These are phyloP conservation scores for Boletus sp. DNA, from an alignment of 1,284 basidiomycete species.

Conservation along the genomic window DNA sequence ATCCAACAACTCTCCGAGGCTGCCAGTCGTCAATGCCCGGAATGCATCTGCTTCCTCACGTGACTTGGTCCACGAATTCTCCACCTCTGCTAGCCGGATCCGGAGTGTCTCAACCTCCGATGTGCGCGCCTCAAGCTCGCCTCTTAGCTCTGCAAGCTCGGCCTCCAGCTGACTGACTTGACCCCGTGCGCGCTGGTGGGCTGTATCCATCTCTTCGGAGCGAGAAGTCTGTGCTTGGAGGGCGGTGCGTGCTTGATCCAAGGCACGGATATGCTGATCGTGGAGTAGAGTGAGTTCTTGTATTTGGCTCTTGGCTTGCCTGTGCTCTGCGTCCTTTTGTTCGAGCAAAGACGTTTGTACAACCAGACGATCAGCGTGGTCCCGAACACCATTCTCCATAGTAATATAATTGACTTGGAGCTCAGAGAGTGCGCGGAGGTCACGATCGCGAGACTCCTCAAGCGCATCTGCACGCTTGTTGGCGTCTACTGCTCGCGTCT, in stretches of 20 bases:
- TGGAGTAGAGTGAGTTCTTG: conserved; percentile 66
- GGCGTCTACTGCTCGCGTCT: conserved; percentile 79
- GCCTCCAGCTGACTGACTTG: conserved; percentile 66
- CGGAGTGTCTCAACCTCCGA: conserved; percentile 71
- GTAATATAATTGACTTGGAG: conserved; percentile 64
- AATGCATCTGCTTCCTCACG: conserved; percentile 88
- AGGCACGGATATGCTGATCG: conserved; percentile 80
- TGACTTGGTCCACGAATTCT: conserved; percentile 84
- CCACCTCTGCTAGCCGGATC: conserved; percentile 65
- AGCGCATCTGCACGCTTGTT: conserved; percentile 76
- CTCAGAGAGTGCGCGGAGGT: conserved; percentile 66
- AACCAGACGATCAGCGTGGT: conserved; percentile 75
- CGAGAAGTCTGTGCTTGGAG: conserved; percentile 73
- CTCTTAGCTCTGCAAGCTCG: conserved; percentile 73
- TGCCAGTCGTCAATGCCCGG: conserved; percentile 77
- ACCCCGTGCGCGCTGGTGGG: conserved; percentile 66
- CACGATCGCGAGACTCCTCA: conserved; percentile 76
- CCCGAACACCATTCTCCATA: conserved; percentile 70
- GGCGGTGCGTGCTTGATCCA: conserved; percentile 82
- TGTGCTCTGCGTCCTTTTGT: conserved; percentile 78
- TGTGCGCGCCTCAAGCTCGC: conserved; percentile 71
- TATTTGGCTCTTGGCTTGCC: conserved; percentile 62
- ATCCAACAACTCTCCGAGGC: conserved; percentile 81
- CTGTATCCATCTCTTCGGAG: conserved; percentile 77
- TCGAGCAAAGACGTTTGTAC: conserved; percentile 73